Percentiles rank a stretch among this genome's conserved stretches.
Evolutionary conservation across 306 rosid genomes (phyloP).

Genomic region (Amphicarpaea edgeworthii): DNA sequence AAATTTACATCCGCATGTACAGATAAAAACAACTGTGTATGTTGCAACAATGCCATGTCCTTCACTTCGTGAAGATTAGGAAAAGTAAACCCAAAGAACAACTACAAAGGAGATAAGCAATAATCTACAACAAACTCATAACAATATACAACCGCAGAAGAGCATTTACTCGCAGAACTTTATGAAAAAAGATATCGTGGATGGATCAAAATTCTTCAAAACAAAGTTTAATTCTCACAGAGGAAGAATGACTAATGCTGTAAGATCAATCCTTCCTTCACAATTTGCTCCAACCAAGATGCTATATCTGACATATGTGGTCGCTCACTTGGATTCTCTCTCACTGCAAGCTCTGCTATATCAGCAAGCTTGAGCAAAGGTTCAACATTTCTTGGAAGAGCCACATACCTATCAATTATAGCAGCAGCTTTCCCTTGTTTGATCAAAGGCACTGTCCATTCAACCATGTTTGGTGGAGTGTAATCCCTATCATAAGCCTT

Average conservation of each 20-base stretch:
- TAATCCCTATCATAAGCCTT: slow-evolving; percentile 78
- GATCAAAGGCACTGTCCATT: slow-evolving; percentile 89
- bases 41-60: slow-evolving; percentile 50
- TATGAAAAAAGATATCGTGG: slow-evolving; percentile 1
- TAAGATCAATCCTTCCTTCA: slow-evolving; percentile 76
- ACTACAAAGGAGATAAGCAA: slow-evolving; percentile 37
- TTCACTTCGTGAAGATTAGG: slow-evolving; percentile 53
- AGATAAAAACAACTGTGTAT: slow-evolving; percentile 16
- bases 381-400: slow-evolving; percentile 86
- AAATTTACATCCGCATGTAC: slow-evolving; percentile 37
- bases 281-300: slow-evolving; percentile 84
- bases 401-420: slow-evolving; percentile 58
- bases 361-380: slow-evolving; percentile 88
- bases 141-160: slow-evolving; percentile 64
- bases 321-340: slow-evolving; percentile 66
- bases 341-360: slow-evolving; percentile 73
- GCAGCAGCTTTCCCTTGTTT: slow-evolving; percentile 84
- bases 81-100: slow-evolving; percentile 44
- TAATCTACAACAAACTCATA: slow-evolving; percentile 59
- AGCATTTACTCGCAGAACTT: slow-evolving; percentile 42
- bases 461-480: slow-evolving; percentile 67
- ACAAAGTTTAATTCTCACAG: slow-evolving; percentile 21
- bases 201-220: slow-evolving; percentile 32
- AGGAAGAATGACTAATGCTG: slow-evolving; percentile 35
- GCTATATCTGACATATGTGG: slow-evolving; percentile 74